phyloP scores from a whole-genome alignment of 129 eudicot species.

The Helianthus tuberosus region DNA sequence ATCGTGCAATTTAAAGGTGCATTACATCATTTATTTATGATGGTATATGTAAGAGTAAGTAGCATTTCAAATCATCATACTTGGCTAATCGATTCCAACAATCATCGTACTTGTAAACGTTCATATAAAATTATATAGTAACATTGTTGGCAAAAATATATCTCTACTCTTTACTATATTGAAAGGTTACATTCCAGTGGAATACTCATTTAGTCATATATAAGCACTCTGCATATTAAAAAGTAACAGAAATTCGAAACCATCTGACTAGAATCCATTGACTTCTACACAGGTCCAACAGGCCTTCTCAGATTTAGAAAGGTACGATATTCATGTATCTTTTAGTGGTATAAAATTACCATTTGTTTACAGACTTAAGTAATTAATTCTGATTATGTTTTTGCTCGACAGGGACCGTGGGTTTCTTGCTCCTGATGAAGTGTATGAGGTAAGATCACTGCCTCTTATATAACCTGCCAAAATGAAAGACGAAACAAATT shows the following conservation, averaged over 20 bases:
- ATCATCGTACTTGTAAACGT: background rate
- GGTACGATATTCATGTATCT: slow-evolving; percentile 45
- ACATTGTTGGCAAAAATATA: background rate
- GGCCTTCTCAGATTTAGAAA: slow-evolving; percentile 79
- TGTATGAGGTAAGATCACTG: slow-evolving; percentile 57
- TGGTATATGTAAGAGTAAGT: slow-evolving; percentile 8
- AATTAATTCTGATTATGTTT: slow-evolving; percentile 19
- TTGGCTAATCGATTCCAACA: background rate
- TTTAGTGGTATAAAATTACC: too few species aligned
- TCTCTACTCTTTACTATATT: background rate
- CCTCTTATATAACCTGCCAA: background rate
- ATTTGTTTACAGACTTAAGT: slow-evolving; percentile 6
- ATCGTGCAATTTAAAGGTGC: background rate
- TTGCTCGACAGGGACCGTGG: slow-evolving; percentile 71
- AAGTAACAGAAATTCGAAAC: background rate
- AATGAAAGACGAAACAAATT: background rate
- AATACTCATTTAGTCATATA: background rate
- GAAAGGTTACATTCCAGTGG: background rate
- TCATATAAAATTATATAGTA: background rate
- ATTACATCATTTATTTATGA: background rate
- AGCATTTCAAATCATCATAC: slow-evolving; percentile 18
- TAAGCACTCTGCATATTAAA: background rate
- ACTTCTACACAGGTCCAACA: slow-evolving; percentile 97
- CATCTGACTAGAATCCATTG: slow-evolving; percentile 10
- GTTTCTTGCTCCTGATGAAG: slow-evolving; percentile 86